Conservation (phyloP, 352 stramenopile species). For the Blastocystis sp. region DNA sequence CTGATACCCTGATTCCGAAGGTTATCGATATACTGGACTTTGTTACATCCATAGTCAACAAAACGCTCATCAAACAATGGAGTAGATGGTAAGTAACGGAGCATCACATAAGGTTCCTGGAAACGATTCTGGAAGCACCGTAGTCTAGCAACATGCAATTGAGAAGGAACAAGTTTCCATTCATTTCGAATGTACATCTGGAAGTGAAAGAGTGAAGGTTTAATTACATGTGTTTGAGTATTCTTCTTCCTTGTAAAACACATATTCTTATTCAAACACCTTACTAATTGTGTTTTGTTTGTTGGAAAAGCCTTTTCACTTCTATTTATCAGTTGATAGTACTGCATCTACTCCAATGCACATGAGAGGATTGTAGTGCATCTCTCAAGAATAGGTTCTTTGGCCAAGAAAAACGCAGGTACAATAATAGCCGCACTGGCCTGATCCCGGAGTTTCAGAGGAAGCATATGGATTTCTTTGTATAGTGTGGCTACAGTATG, state of each 20-base stretch:
- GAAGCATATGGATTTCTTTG: background rate
- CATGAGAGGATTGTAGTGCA: background rate
- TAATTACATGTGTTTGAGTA: background rate
- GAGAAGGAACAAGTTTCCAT: background rate
- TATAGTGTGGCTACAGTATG: slow-evolving; percentile 34
- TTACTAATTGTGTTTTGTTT: slow-evolving; percentile 43
- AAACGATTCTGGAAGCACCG: slow-evolving; percentile 30
- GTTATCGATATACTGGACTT: slow-evolving; percentile 64
- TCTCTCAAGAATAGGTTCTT: background rate
- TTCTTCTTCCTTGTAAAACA: background rate
- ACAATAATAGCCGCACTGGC: slow-evolving; percentile 15
- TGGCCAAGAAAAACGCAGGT: slow-evolving; percentile 41
- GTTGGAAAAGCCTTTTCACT: background rate
- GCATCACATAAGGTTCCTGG: slow-evolving; percentile 63
- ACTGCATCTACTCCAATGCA: background rate
- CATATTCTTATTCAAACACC: background rate
- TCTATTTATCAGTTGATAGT: background rate
- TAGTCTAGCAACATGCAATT: background rate
- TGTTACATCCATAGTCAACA: slow-evolving; percentile 66
- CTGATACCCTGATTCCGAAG: slow-evolving; percentile 49
- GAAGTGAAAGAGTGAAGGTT: background rate
- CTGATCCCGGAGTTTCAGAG: background rate
- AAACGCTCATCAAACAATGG: slow-evolving; percentile 64
- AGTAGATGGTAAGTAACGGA: slow-evolving; percentile 34
- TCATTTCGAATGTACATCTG: slow-evolving; percentile 15